Conservation (phyloP, 768 basidiomycete genomes). For the Pilatotrama ljubarskyi region DNA sequence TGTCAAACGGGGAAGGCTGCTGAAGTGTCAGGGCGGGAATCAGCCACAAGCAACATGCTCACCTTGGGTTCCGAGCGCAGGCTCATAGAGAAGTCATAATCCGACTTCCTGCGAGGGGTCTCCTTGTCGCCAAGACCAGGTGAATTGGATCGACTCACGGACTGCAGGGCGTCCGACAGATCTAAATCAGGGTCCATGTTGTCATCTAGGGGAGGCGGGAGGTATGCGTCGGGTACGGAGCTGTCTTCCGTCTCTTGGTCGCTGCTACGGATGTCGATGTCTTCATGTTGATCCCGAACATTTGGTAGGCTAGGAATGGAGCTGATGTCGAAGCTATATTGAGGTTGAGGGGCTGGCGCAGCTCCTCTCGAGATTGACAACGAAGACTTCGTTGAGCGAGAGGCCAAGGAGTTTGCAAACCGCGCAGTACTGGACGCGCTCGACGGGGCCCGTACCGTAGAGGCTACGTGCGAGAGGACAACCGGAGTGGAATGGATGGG, state of each 20-base stretch:
- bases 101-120: constrained; percentile 28
- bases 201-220: constrained; percentile 20
- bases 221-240: constrained; percentile 28
- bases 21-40: not conserved
- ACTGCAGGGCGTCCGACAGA: constrained; percentile 31
- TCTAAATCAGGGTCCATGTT: constrained; percentile 25
- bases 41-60: not conserved
- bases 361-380: constrained; percentile 32
- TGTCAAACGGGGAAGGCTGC: constrained; percentile 32
- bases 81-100: constrained; percentile 36
- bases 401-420: constrained; percentile 54
- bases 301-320: constrained; percentile 32
- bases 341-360: not conserved
- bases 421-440: constrained; percentile 50
- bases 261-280: constrained; percentile 27
- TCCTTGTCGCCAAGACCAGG: constrained; percentile 15
- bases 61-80: constrained; percentile 35
- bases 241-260: constrained; percentile 28
- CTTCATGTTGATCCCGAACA: constrained; percentile 11
- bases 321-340: constrained; percentile 37
- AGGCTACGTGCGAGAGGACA: constrained; percentile 50
- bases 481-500: constrained; percentile 65
- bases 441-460: constrained; percentile 51
- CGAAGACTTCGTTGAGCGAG: constrained; percentile 41
- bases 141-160: constrained; percentile 30